Evolutionary conservation across 495 filamentous ascomycete species (phyloP), one percentile per base, ranked within the genome.

Genomic region (Terfezia boudieri): DNA sequence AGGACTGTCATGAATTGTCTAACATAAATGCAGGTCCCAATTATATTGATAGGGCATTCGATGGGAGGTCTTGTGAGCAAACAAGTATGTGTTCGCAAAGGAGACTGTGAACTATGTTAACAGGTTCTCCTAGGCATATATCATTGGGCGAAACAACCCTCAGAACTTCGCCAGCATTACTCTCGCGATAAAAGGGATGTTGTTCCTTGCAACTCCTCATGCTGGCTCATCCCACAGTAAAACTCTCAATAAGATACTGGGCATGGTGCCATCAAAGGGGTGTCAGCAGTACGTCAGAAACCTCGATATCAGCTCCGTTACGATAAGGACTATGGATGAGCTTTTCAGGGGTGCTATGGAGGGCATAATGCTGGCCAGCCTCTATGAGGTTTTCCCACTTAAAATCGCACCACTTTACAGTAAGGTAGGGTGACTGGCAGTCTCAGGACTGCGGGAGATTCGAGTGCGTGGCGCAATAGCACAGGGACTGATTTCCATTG

Each of bases 61-160:
- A 67, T 67, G 66, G 66, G 66, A 9, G 66, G 66, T 1, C 55
- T 65, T 4, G 62, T 67, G 6, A 57, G 59, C 11, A 67, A 67
- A 32, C 58, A 64, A 59, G 64, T 64, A 55, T 20, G 56, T 9
- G 12, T 46, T 46, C 12, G 4, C 41, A 14, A 5, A 20, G 1
- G 41, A 9, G 8, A 2, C 41, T 9, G 0, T 7, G 35, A 43
- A 51, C 55, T 41, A 55, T 51, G 8, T 14, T 20, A 20, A 46
- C 12, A 46, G 8, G 17, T 46, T 20, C 12, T 14, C 12, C 4
- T 14, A 67, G 64, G 58, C 64, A 1, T 66, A 61, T 52, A 43
- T 67, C 0, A 50, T 67, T 2, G 65, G 64, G 0, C 54, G 54
- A 50, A 37, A 56, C 22, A 58, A 66, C 41, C 61, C 58, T 11